Evolutionary conservation across 192 early-diverging fungal species (phyloP), one percentile per base, ranked within the genome.

Genomic region (Gryganskiella cystojenkinii): DNA sequence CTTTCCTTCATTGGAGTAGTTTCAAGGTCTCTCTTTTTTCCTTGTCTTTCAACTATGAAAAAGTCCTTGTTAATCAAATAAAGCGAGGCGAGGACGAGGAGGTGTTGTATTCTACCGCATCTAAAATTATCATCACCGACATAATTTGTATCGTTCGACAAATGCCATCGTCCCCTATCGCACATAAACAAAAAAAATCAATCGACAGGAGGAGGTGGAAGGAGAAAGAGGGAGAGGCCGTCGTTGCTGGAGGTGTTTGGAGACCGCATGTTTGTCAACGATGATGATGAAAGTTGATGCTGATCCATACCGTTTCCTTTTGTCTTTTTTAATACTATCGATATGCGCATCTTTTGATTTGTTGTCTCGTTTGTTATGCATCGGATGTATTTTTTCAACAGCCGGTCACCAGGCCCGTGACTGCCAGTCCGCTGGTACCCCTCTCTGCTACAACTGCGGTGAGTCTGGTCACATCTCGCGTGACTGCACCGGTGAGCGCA

Each of bases 381-480:
- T 45, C 42, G 13, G 4, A 40, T 40, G 37, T 13, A 9, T 46
- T 27, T 61, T 5, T 4, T 45, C 43, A 58, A 56, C 59, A 87
- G 85, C 67, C 61, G 85, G 85, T 70, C 85, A 87, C 60, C 83
- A 84, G 71, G 85, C 85, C 56, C 71, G 65, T 45, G 85, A 87
- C 37, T 87, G 85, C 80, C 58, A 64, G 54, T 79, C 80, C 50
- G 55, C 83, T 47, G 83, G 73, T 19, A 78, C 64, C 54, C 81
- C 83, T 40, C 81, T 84, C 57, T 87, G 85, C 81, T 87, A 84
- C 70, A 87, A 87, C 83, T 87, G 85, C 74, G 69, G 80, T 67
- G 64, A 83, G 61, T 60, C 72, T 46, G 80, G 80, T 52, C 80
- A 81, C 63, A 73, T 80, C 46, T 76, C 72, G 46, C 72, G 72